These are phyloP conservation scores for Pythium vanterpoolii DNA, from an alignment of 352 stramenopile genomes.

Conservation along the genomic window DNA sequence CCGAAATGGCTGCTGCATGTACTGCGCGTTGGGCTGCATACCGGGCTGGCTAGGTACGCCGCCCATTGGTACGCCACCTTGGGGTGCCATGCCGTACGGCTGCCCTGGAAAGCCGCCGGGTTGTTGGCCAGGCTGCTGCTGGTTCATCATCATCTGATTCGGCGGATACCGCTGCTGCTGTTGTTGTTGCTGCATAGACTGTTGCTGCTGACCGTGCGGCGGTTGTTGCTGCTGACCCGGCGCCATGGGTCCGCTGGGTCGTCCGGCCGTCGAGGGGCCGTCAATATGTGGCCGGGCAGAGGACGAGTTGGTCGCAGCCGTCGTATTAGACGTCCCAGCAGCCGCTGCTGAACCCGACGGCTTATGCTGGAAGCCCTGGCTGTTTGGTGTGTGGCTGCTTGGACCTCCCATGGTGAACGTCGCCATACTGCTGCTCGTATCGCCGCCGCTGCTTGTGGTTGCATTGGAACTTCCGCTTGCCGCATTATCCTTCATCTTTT, in stretches of 20 bases:
- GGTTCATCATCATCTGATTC: slow-evolving; percentile 76
- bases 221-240: slow-evolving; percentile 7
- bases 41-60: slow-evolving; percentile 22
- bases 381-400: slow-evolving; percentile 2
- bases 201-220: slow-evolving; percentile 25
- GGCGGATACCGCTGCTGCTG: slow-evolving; percentile 55
- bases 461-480: no score
- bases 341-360: slow-evolving; percentile 23
- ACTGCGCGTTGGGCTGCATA: slow-evolving; percentile 41
- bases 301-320: slow-evolving; percentile 41
- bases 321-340: slow-evolving; percentile 3
- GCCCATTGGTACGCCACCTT: slow-evolving; percentile 23
- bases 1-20: slow-evolving; percentile 70
- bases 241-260: slow-evolving; percentile 12
- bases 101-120: slow-evolving; percentile 37
- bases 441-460: slow-evolving; percentile 3
- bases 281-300: slow-evolving; percentile 72
- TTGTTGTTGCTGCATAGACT: slow-evolving; percentile 33
- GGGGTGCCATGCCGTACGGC: slow-evolving; percentile 47
- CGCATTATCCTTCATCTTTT: slow-evolving; percentile 19
- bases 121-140: slow-evolving; percentile 24
- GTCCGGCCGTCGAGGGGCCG: slow-evolving; percentile 24
- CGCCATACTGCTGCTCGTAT: slow-evolving; percentile 14
- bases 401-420: slow-evolving; percentile 20
- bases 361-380: slow-evolving; percentile 19